phyloP scores from a whole-genome alignment of 371 early-diverging fungal genomes.

The Nematocida sp. region DNA sequence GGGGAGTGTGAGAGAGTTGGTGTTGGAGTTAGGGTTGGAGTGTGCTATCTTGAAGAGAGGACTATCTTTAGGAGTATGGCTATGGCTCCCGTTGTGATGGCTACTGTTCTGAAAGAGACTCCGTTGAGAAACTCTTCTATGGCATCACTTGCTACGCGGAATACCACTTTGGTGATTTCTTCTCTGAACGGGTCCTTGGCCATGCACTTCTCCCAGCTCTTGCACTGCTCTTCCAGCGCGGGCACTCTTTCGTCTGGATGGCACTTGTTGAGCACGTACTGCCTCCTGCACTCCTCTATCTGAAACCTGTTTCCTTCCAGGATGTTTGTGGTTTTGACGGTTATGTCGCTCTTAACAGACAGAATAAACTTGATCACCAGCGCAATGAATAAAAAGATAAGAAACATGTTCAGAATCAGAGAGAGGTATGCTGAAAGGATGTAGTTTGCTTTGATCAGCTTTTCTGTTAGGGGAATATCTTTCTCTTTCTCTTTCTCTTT shows the following conservation, averaged over 20 bases:
- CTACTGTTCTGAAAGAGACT: conserved; percentile 45
- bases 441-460: conserved; percentile 16
- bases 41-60: background rate
- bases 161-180: conserved; percentile 59
- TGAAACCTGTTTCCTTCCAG: conserved; percentile 29
- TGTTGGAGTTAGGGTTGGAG: background rate
- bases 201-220: conserved; percentile 74
- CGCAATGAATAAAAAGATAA: conserved; percentile 44
- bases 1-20: background rate
- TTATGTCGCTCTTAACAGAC: conserved; percentile 57
- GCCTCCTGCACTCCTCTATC: conserved; percentile 68
- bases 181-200: conserved; percentile 61
- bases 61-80: conserved; percentile 14
- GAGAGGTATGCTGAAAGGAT: conserved; percentile 50
- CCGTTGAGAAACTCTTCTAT: conserved; percentile 59
- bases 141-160: conserved; percentile 58
- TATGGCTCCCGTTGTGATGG: background rate
- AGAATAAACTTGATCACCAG: conserved; percentile 44
- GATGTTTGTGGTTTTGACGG: conserved; percentile 32
- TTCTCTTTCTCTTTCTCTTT: background rate
- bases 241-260: conserved; percentile 70
- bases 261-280: conserved; percentile 72
- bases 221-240: conserved; percentile 70
- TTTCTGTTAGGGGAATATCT: background rate
- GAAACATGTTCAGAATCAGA: conserved; percentile 52